Percentiles rank a stretch among this genome's conserved stretches.
phyloP scores from a whole-genome alignment of 768 basidiomycete species.

The Serendipita vermifera region DNA sequence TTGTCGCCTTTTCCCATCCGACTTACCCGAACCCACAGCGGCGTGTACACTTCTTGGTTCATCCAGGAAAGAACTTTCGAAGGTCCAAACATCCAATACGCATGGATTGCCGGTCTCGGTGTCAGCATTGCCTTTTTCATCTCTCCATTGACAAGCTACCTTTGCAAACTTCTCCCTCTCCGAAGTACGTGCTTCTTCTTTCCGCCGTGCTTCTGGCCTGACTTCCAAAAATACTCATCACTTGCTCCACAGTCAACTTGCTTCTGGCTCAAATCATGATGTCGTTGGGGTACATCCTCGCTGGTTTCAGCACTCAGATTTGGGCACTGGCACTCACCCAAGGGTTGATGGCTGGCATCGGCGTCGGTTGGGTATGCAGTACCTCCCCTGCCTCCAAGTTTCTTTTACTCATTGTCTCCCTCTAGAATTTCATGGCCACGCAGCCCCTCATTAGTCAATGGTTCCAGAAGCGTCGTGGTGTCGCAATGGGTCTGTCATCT shows the following conservation, averaged over 20 bases:
- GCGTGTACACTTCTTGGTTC: neutral
- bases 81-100: conserved; percentile 13
- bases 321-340: conserved; percentile 20
- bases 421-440: conserved; percentile 12
- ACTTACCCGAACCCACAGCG: neutral
- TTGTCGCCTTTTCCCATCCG: neutral
- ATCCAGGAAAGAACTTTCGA: neutral
- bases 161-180: conserved; percentile 13
- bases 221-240: neutral
- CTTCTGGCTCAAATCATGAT: conserved; percentile 15
- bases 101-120: conserved; percentile 18
- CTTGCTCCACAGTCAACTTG: conserved; percentile 16
- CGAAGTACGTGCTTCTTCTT: neutral
- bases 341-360: conserved; percentile 19
- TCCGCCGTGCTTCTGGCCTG: neutral
- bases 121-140: conserved; percentile 16
- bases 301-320: conserved; percentile 18
- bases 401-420: neutral
- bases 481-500: conserved; percentile 11
- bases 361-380: conserved; percentile 16
- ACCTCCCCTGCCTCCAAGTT: neutral
- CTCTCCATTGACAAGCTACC: conserved; percentile 19
- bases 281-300: conserved; percentile 15
- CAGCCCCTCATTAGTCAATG: conserved; percentile 13
- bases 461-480: conserved; percentile 9